Base-by-base conservation (phyloP, 169 alveolate genomes). In the Amoebophrya sp. region DNA sequence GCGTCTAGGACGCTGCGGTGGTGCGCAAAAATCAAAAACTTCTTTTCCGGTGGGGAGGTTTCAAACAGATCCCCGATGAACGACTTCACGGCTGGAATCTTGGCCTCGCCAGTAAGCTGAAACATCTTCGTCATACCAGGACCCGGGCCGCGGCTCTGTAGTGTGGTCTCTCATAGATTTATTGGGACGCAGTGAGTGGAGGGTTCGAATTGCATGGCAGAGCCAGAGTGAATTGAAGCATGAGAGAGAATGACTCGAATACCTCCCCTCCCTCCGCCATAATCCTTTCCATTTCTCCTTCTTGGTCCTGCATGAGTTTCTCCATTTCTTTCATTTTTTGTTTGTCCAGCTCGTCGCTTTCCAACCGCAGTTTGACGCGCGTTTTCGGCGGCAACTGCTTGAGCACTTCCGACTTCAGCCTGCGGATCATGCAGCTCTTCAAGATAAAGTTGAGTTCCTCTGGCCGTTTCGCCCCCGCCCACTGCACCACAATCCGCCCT, bases 21-120 rank as follows among this genome's bases (percentile, higher is more conserved):
- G 91, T 98, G 99, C 45, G 98, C 99, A 92, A 97, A 98, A n/a
- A 98, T 91, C 70, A 98, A 92, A 93, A 97, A 98, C 94, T 98
- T 98, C 34, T 58, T 58, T 10, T 58, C 78, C 26, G 7, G 4
- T 29, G 78, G 78, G 23, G 34, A 13, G 78, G 7, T n/a, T 16
- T 58, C 78, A 29, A 58, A 10, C 4, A 58, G 34, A 13, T 58
- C 38, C 26, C 34, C 23, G 34, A 58, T 4, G 23, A 58, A 16
- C 34, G 39, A 16, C 7, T 7, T 58, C 5, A 58, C 34, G 34
- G 78, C 78, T 58, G 78, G 78, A 58, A 58, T 16, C 34, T 58
- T 58, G 26, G 78, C 78, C 23, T 58, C 78, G 29, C 78, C 78
- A 2, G 78, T 58, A 29, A 58, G 26, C 78, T 58, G 78, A 29